phyloP scores from a whole-genome alignment of 371 early-diverging fungal genomes.

The Coemansia sp. region DNA sequence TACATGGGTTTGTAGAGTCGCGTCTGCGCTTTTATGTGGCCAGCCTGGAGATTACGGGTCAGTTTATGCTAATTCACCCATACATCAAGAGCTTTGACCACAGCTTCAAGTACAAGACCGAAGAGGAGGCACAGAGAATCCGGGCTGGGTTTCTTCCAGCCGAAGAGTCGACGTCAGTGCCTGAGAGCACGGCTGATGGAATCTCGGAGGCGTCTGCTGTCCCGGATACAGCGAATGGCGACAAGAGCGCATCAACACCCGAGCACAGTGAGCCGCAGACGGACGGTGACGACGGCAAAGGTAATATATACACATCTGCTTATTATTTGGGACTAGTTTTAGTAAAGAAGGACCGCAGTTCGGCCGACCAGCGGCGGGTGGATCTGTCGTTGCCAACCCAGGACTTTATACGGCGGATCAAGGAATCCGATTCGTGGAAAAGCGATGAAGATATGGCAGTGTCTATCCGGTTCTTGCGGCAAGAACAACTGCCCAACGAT shows the following conservation, averaged over 20 bases:
- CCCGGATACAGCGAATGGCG: neutral
- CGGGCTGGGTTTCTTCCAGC: conserved; percentile 57
- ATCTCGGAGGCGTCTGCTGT: neutral
- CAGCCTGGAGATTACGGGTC: conserved; percentile 82
- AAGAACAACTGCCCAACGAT: conserved; percentile 42
- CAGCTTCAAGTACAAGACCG: conserved; percentile 59
- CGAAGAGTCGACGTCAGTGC: neutral
- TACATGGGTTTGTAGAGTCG: conserved; percentile 94
- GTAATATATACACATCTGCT: conserved; percentile 66
- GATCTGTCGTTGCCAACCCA: conserved; percentile 75
- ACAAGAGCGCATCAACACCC: neutral
- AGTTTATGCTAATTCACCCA: conserved; percentile 83
- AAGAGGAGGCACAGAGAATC: conserved; percentile 65
- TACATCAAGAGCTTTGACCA: conserved; percentile 86
- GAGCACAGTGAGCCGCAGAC: conserved; percentile 36
- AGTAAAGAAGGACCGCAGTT: conserved; percentile 56
- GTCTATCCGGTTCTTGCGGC: conserved; percentile 37
- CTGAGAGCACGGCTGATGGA: neutral
- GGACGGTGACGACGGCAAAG: conserved; percentile 42
- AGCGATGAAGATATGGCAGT: conserved; percentile 29
- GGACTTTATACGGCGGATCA: conserved; percentile 79
- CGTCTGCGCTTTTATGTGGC: conserved; percentile 86
- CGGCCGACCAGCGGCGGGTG: conserved; percentile 57
- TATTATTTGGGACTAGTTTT: conserved; percentile 87
- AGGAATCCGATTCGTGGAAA: conserved; percentile 40